Evolutionary conservation across 345 rosid species (phyloP).

Genomic region (Eucalyptus victrix): DNA sequence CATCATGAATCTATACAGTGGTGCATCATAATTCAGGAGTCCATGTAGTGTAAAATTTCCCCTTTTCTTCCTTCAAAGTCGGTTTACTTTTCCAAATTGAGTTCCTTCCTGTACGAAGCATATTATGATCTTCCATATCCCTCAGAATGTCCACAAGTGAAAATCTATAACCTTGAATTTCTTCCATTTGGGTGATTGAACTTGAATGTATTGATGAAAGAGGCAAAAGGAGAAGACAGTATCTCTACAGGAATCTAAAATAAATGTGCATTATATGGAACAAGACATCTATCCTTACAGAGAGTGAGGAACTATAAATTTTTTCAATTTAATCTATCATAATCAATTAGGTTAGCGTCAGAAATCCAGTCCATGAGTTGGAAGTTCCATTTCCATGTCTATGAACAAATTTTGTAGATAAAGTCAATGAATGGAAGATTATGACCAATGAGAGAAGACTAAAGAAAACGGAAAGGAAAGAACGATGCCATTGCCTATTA

Average conservation of each 20-base stretch:
- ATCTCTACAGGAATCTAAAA: too few species aligned
- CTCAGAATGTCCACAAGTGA: not conserved
- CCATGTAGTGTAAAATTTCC: not conserved
- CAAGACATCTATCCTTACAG: too few species aligned
- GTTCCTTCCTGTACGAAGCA: not conserved
- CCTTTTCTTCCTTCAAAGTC: not conserved
- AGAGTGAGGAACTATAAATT: too few species aligned
- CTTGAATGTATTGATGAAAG: not conserved
- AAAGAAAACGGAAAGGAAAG: too few species aligned
- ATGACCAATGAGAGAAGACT: too few species aligned
- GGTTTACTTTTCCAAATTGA: not conserved
- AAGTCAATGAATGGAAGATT: not conserved
- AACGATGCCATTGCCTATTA: too few species aligned
- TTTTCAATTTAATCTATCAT: too few species aligned
- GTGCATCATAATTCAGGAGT: not conserved
- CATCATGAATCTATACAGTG: not conserved
- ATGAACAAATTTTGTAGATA: not conserved
- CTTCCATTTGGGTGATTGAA: not conserved
- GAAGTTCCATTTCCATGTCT: not conserved
- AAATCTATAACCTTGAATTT: not conserved
- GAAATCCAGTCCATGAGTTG: too few species aligned
- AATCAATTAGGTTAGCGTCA: too few species aligned
- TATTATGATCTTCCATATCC: not conserved
- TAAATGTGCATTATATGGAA: too few species aligned
- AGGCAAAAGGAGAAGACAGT: not conserved